Base-by-base conservation (phyloP, 371 early-diverging fungal species). In the Apophysomyces trapeziformis region DNA sequence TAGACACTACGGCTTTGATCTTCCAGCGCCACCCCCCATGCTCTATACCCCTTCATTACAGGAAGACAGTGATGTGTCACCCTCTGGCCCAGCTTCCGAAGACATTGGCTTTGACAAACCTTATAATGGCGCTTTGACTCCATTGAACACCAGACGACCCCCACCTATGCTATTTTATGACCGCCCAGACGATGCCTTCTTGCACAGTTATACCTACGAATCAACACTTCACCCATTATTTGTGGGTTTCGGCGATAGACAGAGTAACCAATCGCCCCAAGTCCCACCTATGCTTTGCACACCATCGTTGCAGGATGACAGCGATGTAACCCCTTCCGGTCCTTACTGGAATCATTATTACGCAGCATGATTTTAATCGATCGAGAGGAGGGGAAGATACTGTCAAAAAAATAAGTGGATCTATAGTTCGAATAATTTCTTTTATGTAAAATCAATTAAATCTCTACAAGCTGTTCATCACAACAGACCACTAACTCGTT, bases 41-140 rank as follows among this genome's bases (percentile, higher is more conserved):
- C 46, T 62, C 16, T 46, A 50, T 9, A 62, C 63, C 14, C 63
- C 63, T 9, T 39, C 37, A 1, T 35, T 62, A 8, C 63, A 62
- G 43, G 63, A 62, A 50, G 63, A 62, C 13, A 62, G 63, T n/a
- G 63, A 62, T 38, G 47, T 62, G 12, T 35, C 63, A 50, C 47
- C 63, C 14, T 66, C 66, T 18, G 59, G 66, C 13, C 59, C 66
- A 60, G 54, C 66, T 7, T 62, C 63, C 2, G 43, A 44, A 12
- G 63, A 62, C 37, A 32, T 46, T 43, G 63, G 44, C 11, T 62
- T 39, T 39, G 63, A 62, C 46, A 45, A 45, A 45, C 16, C 46
- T 0, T 45, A 45, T 18, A 45, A 45, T 45, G 46, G 46, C 13
- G 13, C 46, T n/a, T 18, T 45, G 12, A 45, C 13, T 13, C 46